Base-by-base conservation (phyloP, 1,139 yeast species). In the Saccharomyces pastorianus region DNA sequence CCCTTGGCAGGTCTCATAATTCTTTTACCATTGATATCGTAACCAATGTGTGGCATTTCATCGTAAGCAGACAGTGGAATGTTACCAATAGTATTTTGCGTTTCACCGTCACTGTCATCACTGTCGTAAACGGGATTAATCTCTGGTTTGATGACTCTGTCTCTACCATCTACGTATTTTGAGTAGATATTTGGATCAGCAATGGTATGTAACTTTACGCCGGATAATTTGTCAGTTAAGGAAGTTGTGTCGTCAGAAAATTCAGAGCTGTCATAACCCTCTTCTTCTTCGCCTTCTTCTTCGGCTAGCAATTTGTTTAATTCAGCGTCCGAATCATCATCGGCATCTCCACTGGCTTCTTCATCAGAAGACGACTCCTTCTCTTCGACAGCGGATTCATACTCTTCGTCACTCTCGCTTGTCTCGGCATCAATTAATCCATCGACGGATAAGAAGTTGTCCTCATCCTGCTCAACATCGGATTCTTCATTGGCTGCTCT, bases 1-100 rank as follows among this genome's bases (percentile, higher is more conserved):
- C 96, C 96, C 67, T 88, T 87, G 14, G 98, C 99, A 9, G 99
- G 99, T 71, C 99, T 82, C 98, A 95, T 91, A 65, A 93, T 90
- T 67, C 99, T 82, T 70, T 90, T 91, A 66, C 99, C 99, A 70
- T 95, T 95, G 65, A 93, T 90, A 70, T 90, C 95, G 71, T 93
- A 93, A 54, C 99, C 99, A 60, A 93, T 84, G 70, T 95, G 99
- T 1, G 99, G 99, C 85, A 87, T 87, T 70, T 90, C 96, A 53
- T 93, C 99, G 69, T 93, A 93, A 1, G 96, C 96, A 23, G 93
- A 81, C 38, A 93, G 68, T 51, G 99, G 98, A 56, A 93, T 80
- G 68, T 93, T 88, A 48, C 99, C 99, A 62, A 93, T 88, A 6
- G 98, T 89, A 71, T 93, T 93, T 63, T 76, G 75, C 53, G 87